These are phyloP conservation scores for Calonectria hawksworthii DNA, from an alignment of 2,329 filamentous ascomycete genomes.

Conservation along the genomic window DNA sequence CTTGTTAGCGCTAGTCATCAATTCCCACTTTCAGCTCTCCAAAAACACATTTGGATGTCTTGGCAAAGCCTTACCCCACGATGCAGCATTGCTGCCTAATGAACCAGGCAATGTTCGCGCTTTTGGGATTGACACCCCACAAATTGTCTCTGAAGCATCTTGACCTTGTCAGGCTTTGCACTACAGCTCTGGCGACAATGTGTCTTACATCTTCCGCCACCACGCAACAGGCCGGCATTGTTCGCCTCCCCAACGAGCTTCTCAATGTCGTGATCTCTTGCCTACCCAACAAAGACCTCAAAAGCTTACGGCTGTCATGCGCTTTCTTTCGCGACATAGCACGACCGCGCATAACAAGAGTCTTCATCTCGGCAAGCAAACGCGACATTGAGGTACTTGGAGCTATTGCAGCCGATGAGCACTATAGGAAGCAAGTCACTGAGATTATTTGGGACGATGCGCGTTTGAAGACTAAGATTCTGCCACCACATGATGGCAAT, in stretches of 20 bases:
- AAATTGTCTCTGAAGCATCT: too few relatives aligned
- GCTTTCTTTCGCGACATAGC: background rate
- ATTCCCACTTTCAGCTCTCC: too few relatives aligned
- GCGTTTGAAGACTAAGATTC: too few relatives aligned
- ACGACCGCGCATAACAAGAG: background rate
- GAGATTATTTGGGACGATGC: background rate
- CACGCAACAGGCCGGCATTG: background rate
- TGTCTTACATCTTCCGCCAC: background rate
- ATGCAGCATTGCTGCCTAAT: too few relatives aligned
- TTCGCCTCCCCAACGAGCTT: background rate
- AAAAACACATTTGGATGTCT: too few relatives aligned
- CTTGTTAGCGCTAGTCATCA: too few relatives aligned
- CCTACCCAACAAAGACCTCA: background rate
- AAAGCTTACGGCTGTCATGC: background rate
- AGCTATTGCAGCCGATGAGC: background rate
- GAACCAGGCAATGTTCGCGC: too few relatives aligned
- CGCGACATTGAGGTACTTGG: background rate
- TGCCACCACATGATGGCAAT: too few relatives aligned
- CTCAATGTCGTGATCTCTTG: background rate
- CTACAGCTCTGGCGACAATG: too few relatives aligned
- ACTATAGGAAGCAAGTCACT: background rate
- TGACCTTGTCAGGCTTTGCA: too few relatives aligned
- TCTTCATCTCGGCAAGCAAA: background rate
- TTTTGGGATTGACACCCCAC: too few relatives aligned
- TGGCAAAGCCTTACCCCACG: too few relatives aligned